phyloP scores from a whole-genome alignment of 768 basidiomycete species.

The Lentinula boryana region DNA sequence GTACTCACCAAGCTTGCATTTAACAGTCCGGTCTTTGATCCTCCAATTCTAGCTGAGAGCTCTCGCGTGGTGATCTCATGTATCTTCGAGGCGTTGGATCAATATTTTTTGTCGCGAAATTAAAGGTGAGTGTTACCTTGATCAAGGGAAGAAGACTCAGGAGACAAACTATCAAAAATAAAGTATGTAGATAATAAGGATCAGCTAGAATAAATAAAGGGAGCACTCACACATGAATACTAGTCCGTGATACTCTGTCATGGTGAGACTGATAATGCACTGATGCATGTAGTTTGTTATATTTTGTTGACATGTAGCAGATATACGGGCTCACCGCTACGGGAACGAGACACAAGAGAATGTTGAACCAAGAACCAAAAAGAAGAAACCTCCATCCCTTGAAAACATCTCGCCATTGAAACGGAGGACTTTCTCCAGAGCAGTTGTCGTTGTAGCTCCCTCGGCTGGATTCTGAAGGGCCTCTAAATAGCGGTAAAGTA shows the following conservation, averaged over 20 bases:
- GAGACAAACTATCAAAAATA: conserved; percentile 43
- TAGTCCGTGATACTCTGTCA: conserved; percentile 42
- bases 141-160: conserved; percentile 75
- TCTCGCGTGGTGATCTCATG: conserved; percentile 76
- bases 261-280: conserved; percentile 51
- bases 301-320: background rate
- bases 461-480: conserved; percentile 1
- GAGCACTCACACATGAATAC: conserved; percentile 54
- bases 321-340: conserved; percentile 44
- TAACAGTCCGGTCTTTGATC: conserved; percentile 68
- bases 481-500: conserved; percentile 1
- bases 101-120: background rate
- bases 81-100: conserved; percentile 42
- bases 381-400: conserved; percentile 49
- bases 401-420: background rate
- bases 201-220: background rate
- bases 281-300: conserved; percentile 15
- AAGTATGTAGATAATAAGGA: background rate
- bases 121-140: conserved; percentile 37
- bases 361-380: conserved; percentile 63
- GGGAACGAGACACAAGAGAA: conserved; percentile 61
- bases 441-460: background rate
- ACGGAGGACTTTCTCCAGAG: background rate
- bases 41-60: conserved; percentile 69
- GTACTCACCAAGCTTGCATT: conserved; percentile 71